These are phyloP conservation scores for Suillus variegatus DNA, from an alignment of 768 basidiomycete genomes.

Conservation along the genomic window DNA sequence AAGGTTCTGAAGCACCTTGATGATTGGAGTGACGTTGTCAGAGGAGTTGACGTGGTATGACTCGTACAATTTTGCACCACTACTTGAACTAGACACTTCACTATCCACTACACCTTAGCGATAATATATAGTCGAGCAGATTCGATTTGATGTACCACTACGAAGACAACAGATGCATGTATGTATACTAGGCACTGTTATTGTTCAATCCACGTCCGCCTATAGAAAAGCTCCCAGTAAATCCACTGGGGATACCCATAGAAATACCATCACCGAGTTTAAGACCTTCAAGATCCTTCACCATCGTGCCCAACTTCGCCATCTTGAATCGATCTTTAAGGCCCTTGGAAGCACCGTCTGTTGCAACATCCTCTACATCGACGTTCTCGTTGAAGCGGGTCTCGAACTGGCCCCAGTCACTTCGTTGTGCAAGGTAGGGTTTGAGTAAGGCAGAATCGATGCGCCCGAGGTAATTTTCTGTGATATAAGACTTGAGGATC, in stretches of 20 bases:
- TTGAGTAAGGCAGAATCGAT: constrained; percentile 86
- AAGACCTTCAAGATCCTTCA: constrained; percentile 82
- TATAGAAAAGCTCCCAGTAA: constrained; percentile 55
- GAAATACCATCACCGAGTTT: constrained; percentile 58
- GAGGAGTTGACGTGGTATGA: background rate
- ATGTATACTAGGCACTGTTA: background rate
- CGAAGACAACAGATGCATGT: background rate
- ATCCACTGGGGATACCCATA: constrained; percentile 59
- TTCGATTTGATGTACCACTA: background rate
- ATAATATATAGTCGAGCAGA: background rate
- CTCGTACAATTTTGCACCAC: background rate
- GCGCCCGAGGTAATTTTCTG: constrained; percentile 88
- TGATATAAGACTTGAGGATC: constrained; percentile 93
- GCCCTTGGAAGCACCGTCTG: constrained; percentile 41
- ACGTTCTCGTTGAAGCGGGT: constrained; percentile 71
- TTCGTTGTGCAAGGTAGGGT: constrained; percentile 88
- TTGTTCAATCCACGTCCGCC: constrained; percentile 44
- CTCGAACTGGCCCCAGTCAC: constrained; percentile 88
- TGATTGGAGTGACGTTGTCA: constrained; percentile 27
- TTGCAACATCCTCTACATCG: constrained; percentile 43
- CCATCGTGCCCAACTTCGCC: constrained; percentile 77
- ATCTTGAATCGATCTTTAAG: constrained; percentile 62
- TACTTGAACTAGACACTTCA: background rate
- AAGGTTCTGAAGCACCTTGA: constrained; percentile 21
- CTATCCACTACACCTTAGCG: background rate